A percentile compares a stretch with the other conserved stretches of the same genome.
These are phyloP conservation scores for Verticillium longisporum DNA, from an alignment of 2,329 filamentous ascomycete species.

Conservation along the genomic window DNA sequence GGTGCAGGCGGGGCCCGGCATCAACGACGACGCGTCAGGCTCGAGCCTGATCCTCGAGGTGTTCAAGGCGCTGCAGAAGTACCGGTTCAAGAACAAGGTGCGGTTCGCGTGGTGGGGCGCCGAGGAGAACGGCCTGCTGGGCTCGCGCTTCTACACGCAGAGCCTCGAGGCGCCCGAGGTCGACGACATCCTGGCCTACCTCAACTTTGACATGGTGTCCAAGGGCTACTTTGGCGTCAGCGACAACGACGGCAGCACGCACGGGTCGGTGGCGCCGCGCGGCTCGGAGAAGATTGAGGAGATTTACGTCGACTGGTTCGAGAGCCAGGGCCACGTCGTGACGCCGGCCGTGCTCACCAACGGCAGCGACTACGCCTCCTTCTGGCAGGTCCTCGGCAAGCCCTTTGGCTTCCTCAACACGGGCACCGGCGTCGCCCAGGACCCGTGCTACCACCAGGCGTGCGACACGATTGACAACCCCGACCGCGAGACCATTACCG, in stretches of 20 bases:
- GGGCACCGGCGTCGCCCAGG: constrained; percentile 45
- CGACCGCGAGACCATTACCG: constrained; percentile 25
- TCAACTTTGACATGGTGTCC: constrained; percentile 36
- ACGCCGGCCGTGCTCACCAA: constrained; percentile 25
- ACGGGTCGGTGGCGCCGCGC: constrained; percentile 26
- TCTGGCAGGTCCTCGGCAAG: constrained; percentile 47
- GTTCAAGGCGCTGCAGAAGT: constrained; percentile 29
- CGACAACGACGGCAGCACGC: constrained; percentile 26
- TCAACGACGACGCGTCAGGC: constrained; percentile 40
- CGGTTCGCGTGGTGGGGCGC: constrained; percentile 39
- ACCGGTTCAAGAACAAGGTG: constrained; percentile 26
- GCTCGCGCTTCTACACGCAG: constrained; percentile 28
- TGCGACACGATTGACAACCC: constrained; percentile 33
- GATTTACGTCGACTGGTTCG: constrained; percentile 25
- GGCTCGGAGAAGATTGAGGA: constrained; percentile 24
- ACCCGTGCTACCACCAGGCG: constrained; percentile 25
- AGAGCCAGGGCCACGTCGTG: constrained; percentile 21
- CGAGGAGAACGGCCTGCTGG: constrained; percentile 33
- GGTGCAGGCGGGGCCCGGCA: constrained; percentile 35
- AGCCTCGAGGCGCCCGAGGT: constrained; percentile 23
- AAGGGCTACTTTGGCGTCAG: constrained; percentile 27
- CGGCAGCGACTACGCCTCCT: constrained; percentile 55
- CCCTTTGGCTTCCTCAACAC: constrained; percentile 51
- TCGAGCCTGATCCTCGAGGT: constrained; percentile 32
- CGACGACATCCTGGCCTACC: constrained; percentile 28